Conservation (phyloP, 106 monocot species). For the Alisma plantagoaquatica region DNA sequence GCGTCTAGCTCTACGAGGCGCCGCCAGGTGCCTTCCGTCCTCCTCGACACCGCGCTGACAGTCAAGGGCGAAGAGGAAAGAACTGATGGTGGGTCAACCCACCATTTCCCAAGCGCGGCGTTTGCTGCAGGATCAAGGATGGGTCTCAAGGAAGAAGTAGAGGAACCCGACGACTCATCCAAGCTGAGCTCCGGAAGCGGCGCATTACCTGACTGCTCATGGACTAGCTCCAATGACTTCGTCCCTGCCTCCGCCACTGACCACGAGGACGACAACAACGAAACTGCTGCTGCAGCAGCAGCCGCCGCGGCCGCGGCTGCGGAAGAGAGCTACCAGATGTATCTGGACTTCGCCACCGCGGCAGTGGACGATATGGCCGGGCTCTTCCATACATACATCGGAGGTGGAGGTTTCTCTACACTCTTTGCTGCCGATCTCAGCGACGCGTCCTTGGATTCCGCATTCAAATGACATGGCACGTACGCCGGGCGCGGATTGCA, state of each 20-base stretch:
- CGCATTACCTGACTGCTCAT: too few relatives aligned
- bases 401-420: constrained; percentile 18
- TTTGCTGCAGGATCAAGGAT: background rate
- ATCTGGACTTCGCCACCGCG: constrained; percentile 58
- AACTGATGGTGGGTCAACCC: background rate
- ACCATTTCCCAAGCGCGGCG: too few relatives aligned
- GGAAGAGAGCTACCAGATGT: constrained; percentile 61
- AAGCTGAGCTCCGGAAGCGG: too few relatives aligned
- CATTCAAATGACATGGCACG: constrained; percentile 32
- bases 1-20: constrained; percentile 3
- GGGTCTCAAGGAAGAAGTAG: background rate
- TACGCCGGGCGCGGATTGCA: too few relatives aligned
- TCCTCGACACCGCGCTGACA: background rate
- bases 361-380: constrained; percentile 43
- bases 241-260: too few relatives aligned
- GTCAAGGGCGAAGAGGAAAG: background rate
- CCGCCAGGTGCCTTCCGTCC: too few relatives aligned
- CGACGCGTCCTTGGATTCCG: constrained; percentile 29
- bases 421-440: constrained; percentile 33
- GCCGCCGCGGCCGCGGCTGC: background rate
- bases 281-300: background rate
- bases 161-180: background rate
- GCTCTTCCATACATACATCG: constrained; percentile 23
- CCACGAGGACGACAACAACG: background rate
- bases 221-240: background rate